Conservation (phyloP, 2,329 filamentous ascomycete species). For the Curvularia lunata region DNA sequence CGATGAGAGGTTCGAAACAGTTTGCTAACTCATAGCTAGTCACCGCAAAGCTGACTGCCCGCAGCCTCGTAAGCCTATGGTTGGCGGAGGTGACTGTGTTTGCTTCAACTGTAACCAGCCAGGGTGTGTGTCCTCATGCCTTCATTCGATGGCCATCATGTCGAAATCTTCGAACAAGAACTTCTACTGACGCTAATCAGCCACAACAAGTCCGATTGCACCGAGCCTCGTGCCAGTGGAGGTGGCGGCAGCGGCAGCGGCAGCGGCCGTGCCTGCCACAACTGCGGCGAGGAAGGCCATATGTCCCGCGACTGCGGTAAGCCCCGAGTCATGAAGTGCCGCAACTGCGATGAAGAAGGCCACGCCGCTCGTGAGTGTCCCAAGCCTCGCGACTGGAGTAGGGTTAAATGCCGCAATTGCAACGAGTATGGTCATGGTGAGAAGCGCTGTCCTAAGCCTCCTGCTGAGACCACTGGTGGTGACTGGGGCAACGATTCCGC, state of each 20-base stretch:
- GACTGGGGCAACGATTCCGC: constrained; percentile 28
- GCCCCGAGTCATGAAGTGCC: constrained; percentile 51
- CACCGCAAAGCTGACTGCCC: constrained; percentile 36
- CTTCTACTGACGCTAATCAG: constrained; percentile 12
- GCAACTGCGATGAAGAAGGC: constrained; percentile 69
- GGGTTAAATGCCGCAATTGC: constrained; percentile 66
- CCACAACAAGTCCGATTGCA: constrained; percentile 38
- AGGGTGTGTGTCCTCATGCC: constrained; percentile 20
- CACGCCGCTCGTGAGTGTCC: constrained; percentile 48
- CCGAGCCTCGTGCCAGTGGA: constrained; percentile 26
- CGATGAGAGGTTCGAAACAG: neutral
- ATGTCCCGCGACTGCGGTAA: constrained; percentile 37
- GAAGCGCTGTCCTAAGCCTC: constrained; percentile 49
- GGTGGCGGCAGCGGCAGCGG: constrained; percentile 30
- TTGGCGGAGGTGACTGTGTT: constrained; percentile 18
- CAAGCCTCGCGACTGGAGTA: constrained; percentile 60
- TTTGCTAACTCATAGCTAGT: constrained; percentile 12
- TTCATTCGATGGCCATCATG: neutral
- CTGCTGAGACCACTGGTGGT: constrained; percentile 32
- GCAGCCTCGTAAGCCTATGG: constrained; percentile 25
- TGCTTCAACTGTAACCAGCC: constrained; percentile 33
- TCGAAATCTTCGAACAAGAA: no score
- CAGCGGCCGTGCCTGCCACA: constrained; percentile 32
- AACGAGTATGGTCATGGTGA: constrained; percentile 53
- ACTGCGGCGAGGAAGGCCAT: constrained; percentile 40